Conservation (phyloP, 768 basidiomycete species). For the Gymnopilus dilepis region DNA sequence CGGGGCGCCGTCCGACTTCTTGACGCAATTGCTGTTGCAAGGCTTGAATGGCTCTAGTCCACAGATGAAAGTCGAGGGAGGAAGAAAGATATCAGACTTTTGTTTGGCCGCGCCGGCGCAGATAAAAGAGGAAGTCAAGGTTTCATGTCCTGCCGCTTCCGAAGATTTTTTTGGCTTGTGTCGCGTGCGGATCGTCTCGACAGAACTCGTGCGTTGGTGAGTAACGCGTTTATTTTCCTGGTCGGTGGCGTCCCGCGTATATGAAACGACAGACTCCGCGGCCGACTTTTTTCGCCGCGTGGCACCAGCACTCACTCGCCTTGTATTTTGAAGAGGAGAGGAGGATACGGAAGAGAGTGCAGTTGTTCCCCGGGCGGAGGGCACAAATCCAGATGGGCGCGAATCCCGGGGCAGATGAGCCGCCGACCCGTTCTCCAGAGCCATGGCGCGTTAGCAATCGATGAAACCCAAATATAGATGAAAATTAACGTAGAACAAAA, state of each 20-base stretch:
- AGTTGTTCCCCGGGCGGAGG: conserved; percentile 17
- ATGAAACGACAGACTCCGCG: conserved; percentile 18
- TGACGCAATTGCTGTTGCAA: neutral
- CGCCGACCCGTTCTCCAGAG: conserved; percentile 20
- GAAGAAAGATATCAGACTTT: conserved; percentile 12
- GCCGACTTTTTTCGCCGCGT: conserved; percentile 23
- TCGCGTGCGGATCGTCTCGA: conserved; percentile 20
- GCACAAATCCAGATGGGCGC: conserved; percentile 18
- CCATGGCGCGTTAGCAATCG: conserved; percentile 12
- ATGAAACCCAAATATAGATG: conserved; percentile 10
- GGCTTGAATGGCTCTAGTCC: conserved; percentile 7
- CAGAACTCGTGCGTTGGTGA: conserved; percentile 21
- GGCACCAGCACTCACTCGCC: conserved; percentile 10
- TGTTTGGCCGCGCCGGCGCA: conserved; percentile 23
- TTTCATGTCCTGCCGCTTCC: conserved; percentile 15
- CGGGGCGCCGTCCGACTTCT: conserved; percentile 8
- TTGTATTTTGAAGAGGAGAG: conserved; percentile 9
- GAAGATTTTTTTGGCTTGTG: conserved; percentile 15
- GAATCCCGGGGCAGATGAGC: conserved; percentile 22
- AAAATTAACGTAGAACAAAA: conserved; percentile 16
- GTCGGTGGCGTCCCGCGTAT: conserved; percentile 15
- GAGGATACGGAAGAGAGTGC: conserved; percentile 8
- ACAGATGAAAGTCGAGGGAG: conserved; percentile 12
- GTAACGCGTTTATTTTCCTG: conserved; percentile 18
- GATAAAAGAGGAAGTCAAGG: conserved; percentile 14